phyloP scores from a whole-genome alignment of 2,329 filamentous ascomycete species.

The Cercospora janseana region DNA sequence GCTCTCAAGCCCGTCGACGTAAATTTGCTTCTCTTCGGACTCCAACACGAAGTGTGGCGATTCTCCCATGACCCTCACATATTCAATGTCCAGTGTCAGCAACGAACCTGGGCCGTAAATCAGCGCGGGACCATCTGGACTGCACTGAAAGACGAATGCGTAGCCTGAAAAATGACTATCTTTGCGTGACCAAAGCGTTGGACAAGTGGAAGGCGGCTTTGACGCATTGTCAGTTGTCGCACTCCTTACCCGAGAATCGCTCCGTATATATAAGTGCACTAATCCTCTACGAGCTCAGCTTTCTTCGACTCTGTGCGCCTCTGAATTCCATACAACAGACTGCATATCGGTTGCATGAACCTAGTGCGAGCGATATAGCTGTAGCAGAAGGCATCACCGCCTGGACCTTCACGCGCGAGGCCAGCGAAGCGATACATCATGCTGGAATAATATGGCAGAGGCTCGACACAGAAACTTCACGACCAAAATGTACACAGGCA shows the following conservation, averaged over 20 bases:
- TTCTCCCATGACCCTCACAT: conserved; percentile 24
- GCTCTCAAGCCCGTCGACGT: conserved; percentile 19
- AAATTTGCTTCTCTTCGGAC: conserved; percentile 21
- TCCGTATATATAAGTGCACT: neutral
- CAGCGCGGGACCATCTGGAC: neutral
- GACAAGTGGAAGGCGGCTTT: neutral
- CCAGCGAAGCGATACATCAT: neutral
- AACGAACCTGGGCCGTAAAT: neutral
- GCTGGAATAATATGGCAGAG: neutral
- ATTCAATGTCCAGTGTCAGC: conserved; percentile 6
- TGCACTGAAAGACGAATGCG: neutral
- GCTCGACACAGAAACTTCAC: conserved; percentile 1
- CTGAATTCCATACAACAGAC: neutral
- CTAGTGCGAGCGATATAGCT: neutral
- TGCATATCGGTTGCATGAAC: neutral
- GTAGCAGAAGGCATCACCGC: neutral
- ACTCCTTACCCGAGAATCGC: neutral
- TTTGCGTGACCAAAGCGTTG: neutral
- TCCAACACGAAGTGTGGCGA: conserved; percentile 23
- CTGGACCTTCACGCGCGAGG: neutral
- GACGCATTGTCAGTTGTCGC: neutral
- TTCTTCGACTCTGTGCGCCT: neutral
- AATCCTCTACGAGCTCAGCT: neutral
- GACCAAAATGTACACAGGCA: neutral
- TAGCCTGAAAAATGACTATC: conserved; percentile 5